Percentiles rank a stretch among this genome's conserved stretches.
phyloP scores from a whole-genome alignment of 768 basidiomycete genomes.

The Tulasnella sp. region DNA sequence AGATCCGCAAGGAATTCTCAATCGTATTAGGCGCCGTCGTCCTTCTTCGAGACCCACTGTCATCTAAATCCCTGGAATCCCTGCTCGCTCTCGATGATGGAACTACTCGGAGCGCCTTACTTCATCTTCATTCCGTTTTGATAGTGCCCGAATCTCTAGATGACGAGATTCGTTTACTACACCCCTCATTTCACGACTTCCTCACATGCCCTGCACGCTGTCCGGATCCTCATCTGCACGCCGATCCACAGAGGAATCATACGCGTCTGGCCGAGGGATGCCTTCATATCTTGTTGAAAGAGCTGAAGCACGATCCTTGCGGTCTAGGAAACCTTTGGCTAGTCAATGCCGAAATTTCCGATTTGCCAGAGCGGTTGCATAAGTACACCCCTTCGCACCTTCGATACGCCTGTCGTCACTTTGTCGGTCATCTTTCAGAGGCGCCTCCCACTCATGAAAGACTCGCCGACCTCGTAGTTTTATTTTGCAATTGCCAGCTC shows the following conservation, averaged over 20 bases:
- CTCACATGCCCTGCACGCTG: background rate
- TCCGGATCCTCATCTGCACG: background rate
- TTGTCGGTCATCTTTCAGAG: background rate
- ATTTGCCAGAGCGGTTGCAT: background rate
- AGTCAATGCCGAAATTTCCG: background rate
- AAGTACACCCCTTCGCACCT: background rate
- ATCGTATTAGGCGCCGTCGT: background rate
- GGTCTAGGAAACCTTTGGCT: background rate
- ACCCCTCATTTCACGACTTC: constrained; percentile 24
- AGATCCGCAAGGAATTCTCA: background rate
- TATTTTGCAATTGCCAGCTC: background rate
- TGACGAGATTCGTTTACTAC: background rate
- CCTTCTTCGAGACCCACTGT: background rate
- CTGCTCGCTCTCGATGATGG: background rate
- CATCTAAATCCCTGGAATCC: background rate
- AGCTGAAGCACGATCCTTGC: background rate
- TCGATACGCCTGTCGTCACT: background rate
- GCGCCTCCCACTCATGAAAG: too few relatives aligned
- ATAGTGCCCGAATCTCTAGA: background rate
- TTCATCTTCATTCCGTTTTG: constrained; percentile 6
- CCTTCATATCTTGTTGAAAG: background rate
- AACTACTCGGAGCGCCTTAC: background rate
- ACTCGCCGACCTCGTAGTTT: background rate
- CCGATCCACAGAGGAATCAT: background rate
- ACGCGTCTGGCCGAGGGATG: background rate